phyloP scores from a whole-genome alignment of 2,329 filamentous ascomycete species.

The Myrmaecium sp. region DNA sequence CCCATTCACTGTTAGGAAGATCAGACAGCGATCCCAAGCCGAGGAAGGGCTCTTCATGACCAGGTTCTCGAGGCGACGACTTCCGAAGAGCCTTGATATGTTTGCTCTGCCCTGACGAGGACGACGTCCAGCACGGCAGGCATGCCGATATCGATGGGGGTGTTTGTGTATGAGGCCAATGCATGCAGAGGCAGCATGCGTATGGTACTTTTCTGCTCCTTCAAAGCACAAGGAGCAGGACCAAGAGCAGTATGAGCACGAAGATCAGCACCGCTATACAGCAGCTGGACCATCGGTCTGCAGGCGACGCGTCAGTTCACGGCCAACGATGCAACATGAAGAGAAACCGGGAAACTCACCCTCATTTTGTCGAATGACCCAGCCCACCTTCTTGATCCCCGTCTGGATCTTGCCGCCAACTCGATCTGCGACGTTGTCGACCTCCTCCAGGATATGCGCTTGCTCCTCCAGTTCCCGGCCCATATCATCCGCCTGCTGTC shows the following conservation, averaged over 20 bases:
- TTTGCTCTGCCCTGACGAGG: no score
- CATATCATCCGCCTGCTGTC: constrained; percentile 89
- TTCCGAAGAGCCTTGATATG: no score
- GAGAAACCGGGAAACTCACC: constrained; percentile 37
- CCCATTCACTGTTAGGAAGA: no score
- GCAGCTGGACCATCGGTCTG: constrained; percentile 62
- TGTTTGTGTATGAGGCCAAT: no score
- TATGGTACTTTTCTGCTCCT: constrained; percentile 1
- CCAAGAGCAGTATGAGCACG: constrained; percentile 69
- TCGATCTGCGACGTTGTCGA: constrained; percentile 70
- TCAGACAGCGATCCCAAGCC: no score
- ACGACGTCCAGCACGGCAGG: no score
- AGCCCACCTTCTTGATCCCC: constrained; percentile 71
- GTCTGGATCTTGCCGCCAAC: constrained; percentile 73
- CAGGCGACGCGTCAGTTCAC: constrained; percentile 6
- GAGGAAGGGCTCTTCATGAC: no score
- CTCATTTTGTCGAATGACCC: constrained; percentile 80
- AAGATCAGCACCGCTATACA: constrained; percentile 82
- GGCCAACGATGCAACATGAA: constrained; percentile 6
- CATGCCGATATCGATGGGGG: no score
- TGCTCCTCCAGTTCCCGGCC: constrained; percentile 93
- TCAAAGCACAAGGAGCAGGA: constrained; percentile 55
- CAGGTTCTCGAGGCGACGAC: no score
- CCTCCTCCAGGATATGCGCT: constrained; percentile 68
- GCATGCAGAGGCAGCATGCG: no score